phyloP scores from a whole-genome alignment of 352 stramenopile species.

The Globisporangium splendens region DNA sequence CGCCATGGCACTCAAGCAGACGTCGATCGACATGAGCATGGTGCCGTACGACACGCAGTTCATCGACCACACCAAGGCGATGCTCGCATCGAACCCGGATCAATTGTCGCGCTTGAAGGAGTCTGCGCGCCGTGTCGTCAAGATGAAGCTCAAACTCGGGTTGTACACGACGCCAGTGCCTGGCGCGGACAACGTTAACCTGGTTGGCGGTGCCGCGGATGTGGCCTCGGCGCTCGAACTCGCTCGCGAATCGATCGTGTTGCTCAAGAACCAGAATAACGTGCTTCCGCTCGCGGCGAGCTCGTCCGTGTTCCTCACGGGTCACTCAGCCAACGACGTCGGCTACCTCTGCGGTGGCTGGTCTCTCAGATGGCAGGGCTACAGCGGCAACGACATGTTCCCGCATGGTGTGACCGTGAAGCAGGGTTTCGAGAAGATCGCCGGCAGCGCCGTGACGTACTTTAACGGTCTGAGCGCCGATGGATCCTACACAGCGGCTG shows the following conservation, averaged over 20 bases:
- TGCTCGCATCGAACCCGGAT: conserved; percentile 31
- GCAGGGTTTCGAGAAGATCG: conserved; percentile 39
- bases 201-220: conserved; percentile 55
- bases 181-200: conserved; percentile 30
- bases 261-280: conserved; percentile 76
- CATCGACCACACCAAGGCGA: conserved; percentile 39
- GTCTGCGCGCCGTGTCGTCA: conserved; percentile 62
- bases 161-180: conserved; percentile 69
- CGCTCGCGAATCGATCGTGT: conserved; percentile 77
- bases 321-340: conserved; percentile 61
- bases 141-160: conserved; percentile 66
- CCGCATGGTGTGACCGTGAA: conserved; percentile 54
- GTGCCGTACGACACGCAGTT: conserved; percentile 51
- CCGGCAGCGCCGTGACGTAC: conserved; percentile 26
- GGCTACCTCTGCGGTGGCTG: conserved; percentile 77
- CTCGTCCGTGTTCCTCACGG: conserved; percentile 53
- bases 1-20: background rate
- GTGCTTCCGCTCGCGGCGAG: conserved; percentile 44
- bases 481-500: conserved; percentile 40
- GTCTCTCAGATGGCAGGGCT: conserved; percentile 86
- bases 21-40: conserved; percentile 70
- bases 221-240: conserved; percentile 53
- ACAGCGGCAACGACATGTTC: conserved; percentile 48
- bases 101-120: conserved; percentile 44
- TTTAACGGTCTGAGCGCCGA: conserved; percentile 56